phyloP scores from a whole-genome alignment of 2,329 filamentous ascomycete species.

The Diplodia scrobiculata region DNA sequence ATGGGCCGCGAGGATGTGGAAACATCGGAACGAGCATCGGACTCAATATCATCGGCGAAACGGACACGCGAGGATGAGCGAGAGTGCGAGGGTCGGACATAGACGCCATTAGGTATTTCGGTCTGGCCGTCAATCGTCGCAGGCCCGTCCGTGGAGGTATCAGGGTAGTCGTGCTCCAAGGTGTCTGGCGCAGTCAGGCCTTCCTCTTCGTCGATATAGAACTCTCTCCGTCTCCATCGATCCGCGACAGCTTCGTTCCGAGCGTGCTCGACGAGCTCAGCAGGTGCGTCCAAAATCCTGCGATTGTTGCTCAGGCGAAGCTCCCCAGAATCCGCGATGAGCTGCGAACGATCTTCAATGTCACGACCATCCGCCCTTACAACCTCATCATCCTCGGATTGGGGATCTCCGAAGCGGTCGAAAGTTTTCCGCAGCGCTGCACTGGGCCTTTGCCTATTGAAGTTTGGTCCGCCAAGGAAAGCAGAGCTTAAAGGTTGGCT shows the following conservation, averaged over 20 bases:
- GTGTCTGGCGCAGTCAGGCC: conserved; percentile 51
- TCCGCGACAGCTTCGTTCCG: conserved; percentile 56
- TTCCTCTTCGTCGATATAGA: conserved; percentile 85
- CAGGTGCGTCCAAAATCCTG: not conserved
- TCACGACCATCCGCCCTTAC: conserved; percentile 37
- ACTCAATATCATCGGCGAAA: conserved; percentile 72
- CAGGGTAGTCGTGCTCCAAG: not conserved
- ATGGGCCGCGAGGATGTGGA: conserved; percentile 71
- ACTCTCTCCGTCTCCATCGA: conserved; percentile 74
- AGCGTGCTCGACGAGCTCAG: not conserved
- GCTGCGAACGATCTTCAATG: conserved; percentile 32
- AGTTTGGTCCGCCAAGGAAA: conserved; percentile 28
- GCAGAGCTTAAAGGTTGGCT: conserved; percentile 52
- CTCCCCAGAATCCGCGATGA: conserved; percentile 44
- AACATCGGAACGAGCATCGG: conserved; percentile 69
- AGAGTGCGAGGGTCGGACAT: conserved; percentile 46
- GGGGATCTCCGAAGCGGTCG: conserved; percentile 39
- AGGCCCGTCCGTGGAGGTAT: not conserved
- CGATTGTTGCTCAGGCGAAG: conserved; percentile 40
- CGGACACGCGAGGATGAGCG: conserved; percentile 78
- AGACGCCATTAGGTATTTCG: conserved; percentile 35
- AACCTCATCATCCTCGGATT: conserved; percentile 33
- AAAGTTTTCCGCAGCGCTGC: conserved; percentile 38
- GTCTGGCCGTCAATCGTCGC: conserved; percentile 47
- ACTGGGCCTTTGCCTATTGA: conserved; percentile 6